Evolutionary conservation across 139 green algal genomes (phyloP).

Genomic region (Zygnema cylindricum): DNA sequence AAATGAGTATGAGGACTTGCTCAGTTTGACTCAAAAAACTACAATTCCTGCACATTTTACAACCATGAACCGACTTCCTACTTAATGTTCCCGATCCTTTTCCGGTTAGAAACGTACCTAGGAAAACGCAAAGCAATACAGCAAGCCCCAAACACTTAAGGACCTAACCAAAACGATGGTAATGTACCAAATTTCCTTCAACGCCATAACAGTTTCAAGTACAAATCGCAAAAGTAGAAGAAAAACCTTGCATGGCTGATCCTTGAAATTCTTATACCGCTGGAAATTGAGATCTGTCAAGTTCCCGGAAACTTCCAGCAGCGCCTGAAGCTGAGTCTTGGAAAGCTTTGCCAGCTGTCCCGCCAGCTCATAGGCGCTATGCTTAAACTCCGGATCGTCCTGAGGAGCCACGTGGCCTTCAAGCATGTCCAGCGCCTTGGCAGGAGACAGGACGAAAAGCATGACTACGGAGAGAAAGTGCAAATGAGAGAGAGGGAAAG

Average conservation of each 20-base stretch:
- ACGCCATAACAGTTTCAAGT: background rate
- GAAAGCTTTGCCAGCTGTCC: background rate
- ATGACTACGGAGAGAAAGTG: too few relatives aligned
- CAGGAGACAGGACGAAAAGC: slow-evolving; percentile 17
- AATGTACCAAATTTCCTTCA: too few relatives aligned
- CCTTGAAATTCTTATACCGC: slow-evolving; percentile 17
- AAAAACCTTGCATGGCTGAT: slow-evolving; percentile 17
- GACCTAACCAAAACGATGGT: too few relatives aligned
- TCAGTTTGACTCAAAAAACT: too few relatives aligned
- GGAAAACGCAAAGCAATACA: too few relatives aligned
- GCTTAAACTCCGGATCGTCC: background rate
- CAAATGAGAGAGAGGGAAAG: too few relatives aligned
- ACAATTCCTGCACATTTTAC: too few relatives aligned
- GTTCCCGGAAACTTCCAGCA: slow-evolving; percentile 3
- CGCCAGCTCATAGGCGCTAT: background rate
- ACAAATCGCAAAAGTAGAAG: background rate
- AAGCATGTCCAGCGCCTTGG: slow-evolving; percentile 15
- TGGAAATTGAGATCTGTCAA: slow-evolving; percentile 14
- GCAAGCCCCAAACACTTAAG: too few relatives aligned
- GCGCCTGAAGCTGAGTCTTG: slow-evolving; percentile 12
- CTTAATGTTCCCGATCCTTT: too few relatives aligned
- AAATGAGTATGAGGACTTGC: too few relatives aligned
- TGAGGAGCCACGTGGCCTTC: background rate
- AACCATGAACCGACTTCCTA: too few relatives aligned
- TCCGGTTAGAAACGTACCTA: too few relatives aligned